Conservation (phyloP, 768 basidiomycete genomes). For the Baorangia bicolor region DNA sequence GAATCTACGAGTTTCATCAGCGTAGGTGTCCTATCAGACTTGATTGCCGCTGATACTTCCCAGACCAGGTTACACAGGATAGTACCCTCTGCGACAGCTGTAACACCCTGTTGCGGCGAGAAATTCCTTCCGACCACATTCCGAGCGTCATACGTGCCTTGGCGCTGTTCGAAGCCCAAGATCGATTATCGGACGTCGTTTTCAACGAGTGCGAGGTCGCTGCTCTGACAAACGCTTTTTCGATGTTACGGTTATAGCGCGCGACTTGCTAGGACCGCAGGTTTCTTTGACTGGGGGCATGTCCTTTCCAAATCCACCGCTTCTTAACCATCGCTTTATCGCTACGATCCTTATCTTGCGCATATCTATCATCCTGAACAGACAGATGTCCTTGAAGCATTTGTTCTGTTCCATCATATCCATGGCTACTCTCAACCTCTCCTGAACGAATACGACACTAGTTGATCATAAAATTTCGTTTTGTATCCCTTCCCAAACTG, state of each 20-base stretch:
- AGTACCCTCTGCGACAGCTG: conserved; percentile 15
- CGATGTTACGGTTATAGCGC: conserved; percentile 18
- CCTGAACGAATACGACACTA: not conserved
- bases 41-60: not conserved
- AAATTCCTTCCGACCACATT: conserved; percentile 21
- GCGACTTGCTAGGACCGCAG: not conserved
- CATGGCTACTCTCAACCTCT: not conserved
- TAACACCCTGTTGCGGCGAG: conserved; percentile 7
- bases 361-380: not conserved
- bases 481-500: conserved; percentile 4
- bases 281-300: not conserved
- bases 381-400: not conserved
- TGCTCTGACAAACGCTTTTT: conserved; percentile 20
- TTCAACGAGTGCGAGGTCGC: conserved; percentile 16
- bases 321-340: not conserved
- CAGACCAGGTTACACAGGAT: conserved; percentile 5
- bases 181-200: not conserved
- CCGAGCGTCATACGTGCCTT: conserved; percentile 24
- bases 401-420: not conserved
- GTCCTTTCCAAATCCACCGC: not conserved
- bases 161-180: conserved; percentile 15
- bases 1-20: conserved; percentile 10
- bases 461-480: not conserved
- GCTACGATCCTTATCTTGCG: not conserved
- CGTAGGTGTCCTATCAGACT: conserved; percentile 1